phyloP scores from a whole-genome alignment of 1,284 basidiomycete species.

The Ceraceosorus guamensis region DNA sequence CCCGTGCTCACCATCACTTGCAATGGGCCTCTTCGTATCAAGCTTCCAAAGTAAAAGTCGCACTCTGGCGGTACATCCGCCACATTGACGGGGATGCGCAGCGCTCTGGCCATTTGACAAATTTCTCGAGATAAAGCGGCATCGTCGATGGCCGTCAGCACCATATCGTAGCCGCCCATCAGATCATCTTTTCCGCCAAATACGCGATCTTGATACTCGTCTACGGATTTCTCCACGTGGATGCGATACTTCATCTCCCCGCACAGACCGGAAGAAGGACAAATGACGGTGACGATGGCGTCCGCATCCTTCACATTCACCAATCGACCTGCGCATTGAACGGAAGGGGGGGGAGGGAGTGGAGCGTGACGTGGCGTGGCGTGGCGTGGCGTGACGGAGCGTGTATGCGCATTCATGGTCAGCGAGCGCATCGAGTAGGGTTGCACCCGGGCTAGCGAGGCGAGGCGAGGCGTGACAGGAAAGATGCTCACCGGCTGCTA shows the following conservation, averaged over 20 bases:
- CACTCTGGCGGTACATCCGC: constrained; percentile 83
- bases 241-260: constrained; percentile 40
- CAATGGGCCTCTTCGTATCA: constrained; percentile 80
- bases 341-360: neutral
- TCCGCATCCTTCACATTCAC: constrained; percentile 45
- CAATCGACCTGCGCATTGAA: constrained; percentile 22
- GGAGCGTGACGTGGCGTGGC: neutral
- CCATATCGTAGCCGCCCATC: constrained; percentile 64
- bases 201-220: constrained; percentile 48
- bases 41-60: constrained; percentile 97
- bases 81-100: constrained; percentile 80
- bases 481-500: constrained; percentile 59
- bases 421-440: neutral
- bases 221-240: constrained; percentile 23
- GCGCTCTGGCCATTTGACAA: constrained; percentile 63
- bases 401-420: neutral
- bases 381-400: neutral
- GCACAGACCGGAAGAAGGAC: constrained; percentile 36
- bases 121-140: constrained; percentile 64
- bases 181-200: constrained; percentile 16
- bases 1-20: constrained; percentile 95
- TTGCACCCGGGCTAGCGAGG: neutral
- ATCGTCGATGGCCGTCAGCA: constrained; percentile 89
- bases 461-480: neutral
- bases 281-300: constrained; percentile 42